Base-by-base conservation (phyloP, 352 stramenopile species). In the Globisporangium cystogenes region DNA sequence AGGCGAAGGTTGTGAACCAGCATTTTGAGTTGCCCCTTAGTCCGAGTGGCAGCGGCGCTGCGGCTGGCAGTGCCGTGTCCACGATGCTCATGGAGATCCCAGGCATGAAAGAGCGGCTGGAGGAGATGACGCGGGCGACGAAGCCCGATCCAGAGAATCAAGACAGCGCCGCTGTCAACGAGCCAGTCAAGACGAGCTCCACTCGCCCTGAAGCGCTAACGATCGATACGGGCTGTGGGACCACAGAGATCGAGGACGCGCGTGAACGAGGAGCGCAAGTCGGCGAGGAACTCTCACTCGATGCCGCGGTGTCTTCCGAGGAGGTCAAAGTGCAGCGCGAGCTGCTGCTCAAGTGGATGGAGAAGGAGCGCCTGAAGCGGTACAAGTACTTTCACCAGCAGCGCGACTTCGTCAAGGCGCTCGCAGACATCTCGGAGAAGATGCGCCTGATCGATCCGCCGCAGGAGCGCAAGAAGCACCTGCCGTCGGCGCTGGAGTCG, bases 341-440 rank as follows among this genome's bases (percentile, higher is more conserved):
- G n/a, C 52, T 83, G 11, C 48, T 90, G 24, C 55, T 92, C 26
- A 55, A 85, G 39, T 90, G 78, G 81, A 88, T 92, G 65, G 76
- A 90, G 45, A 85, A 74, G 31, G 81, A 92, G 50, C 74, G 78
- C 23, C 72, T 76, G 49, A 90, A 92, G 60, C 69, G 76, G 27
- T 90, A 88, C 72, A 86, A 79, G 44, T 90, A 87, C 41, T 90
- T 90, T 50, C 81, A 91, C 50, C 58, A 89, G 23, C 74, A 91
- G 48, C 77, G 81, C 12, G 77, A 90, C 51, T 92, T 92, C 41
- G 67, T 92, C 16, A 79, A 81, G 43, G 65, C 66, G 29, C 63
- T 92, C 15, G 60, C 74, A 14, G 82, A 85, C 36, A 89, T 92
- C 26, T 90, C 82, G 0, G 82, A 92, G 53, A 61, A 68, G 16